Base-by-base conservation (phyloP, 345 rosid species). In the Boechera divaricarpa region DNA sequence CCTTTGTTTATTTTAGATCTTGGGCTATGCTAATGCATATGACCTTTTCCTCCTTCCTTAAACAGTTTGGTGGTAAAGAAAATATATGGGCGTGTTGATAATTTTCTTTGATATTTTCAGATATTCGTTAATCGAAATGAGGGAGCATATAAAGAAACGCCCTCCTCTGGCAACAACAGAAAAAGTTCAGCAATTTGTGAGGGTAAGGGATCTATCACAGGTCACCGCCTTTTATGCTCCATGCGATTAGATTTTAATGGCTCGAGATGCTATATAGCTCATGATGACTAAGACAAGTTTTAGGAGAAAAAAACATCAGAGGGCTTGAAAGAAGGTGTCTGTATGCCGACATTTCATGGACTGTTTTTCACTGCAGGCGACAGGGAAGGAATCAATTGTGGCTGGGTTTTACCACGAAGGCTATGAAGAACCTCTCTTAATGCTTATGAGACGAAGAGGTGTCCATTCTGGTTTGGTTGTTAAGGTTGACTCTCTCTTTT, bases 381-480 rank as follows among this genome's bases (percentile, higher is more conserved):
- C 77, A 66, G 98, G 99, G 59, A 90, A 83, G 81, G 99, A 92
- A 86, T 74, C 97, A 49, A 86, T 92, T 63, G 96, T 92, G 59
- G 80, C 99, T 74, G 98, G 99, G 64, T 95, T 95, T 78, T 95
- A 88, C 84, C 99, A 95, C 42, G 94, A 85, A 87, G 97, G 90
- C n/a, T 95, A 88, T 12, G 98, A 90, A 79, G 98, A 92, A 48
- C 89, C 99, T 38, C 87, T 95, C 80, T 74, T 95, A 77, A 92
- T 90, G 98, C 99, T 95, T 69, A 95, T 95, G 99, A 92, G 88
- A 86, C 86, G 97, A 86, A 87, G 99, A 88, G 98, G 96, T 47
- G 84, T 92, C 45, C 96, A 92, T 80, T 88, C 96, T 57, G 98
- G 99, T 79, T 83, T 95, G 82, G 98, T 92, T 60, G 81, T 95